Base-by-base conservation (phyloP, 371 early-diverging fungal genomes). In the Mucor saturninus region DNA sequence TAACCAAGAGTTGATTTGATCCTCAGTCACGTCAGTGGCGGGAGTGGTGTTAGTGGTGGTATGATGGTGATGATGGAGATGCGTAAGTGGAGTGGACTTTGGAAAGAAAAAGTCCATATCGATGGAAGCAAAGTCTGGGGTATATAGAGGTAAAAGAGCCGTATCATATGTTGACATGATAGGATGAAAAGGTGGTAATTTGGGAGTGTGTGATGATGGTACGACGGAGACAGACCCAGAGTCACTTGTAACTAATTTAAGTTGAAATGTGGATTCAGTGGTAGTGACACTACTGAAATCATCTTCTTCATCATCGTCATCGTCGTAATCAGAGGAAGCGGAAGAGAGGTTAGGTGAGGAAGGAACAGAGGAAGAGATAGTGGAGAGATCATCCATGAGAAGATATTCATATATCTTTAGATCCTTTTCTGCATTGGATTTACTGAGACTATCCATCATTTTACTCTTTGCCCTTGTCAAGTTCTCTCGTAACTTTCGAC, bases 1-100 rank as follows among this genome's bases (percentile, higher is more conserved):
- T 59, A 69, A 51, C 70, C 70, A 69, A 32, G 62, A 69, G 46
- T 69, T 59, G 35, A 69, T 69, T 39, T 69, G 70, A 26, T 69
- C 70, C 51, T 69, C 70, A 28, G 70, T 69, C 14, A 64, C 65
- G 40, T 69, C 65, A 61, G n/a, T 35, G 21, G 21, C 21, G 21
- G 21, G 0, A 21, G 21, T 21, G 21, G 21, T 21, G 21, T 21
- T 21, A 21, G 21, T 21, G 21, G 21, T 21, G 21, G 21, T 21
- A 21, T 21, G 21, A 21, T 21, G 46, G 15, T 11, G 32, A 21
- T 28, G 58, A n/a, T 48, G 40, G n/a, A 28, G 48, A 14, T 51
- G 45, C 42, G 29, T 51, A 28, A 26, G n/a, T 28, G n/a, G 40
- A 35, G 21, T 21, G 21, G 21, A 21, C 21, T 21, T 21, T 8